A percentile compares a stretch with the other conserved stretches of the same genome.
Conservation (phyloP, 805 yeast species). For the Candida berthetii region DNA sequence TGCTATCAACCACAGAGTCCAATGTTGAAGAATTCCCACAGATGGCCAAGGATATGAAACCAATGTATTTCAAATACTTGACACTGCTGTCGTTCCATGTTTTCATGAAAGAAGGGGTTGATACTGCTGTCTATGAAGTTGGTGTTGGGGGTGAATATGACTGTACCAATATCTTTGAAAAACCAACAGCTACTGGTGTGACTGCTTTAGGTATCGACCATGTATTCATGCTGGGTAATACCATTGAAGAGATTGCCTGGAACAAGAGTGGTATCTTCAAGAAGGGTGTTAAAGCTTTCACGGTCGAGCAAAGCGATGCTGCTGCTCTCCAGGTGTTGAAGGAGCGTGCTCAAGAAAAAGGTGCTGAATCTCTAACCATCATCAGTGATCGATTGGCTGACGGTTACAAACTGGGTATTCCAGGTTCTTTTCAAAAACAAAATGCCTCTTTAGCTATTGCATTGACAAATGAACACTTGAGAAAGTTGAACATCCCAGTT, state of each 20-base stretch:
- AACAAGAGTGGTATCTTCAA: conserved; percentile 94
- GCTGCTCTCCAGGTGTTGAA: conserved; percentile 49
- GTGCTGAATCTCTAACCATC: conserved; percentile 37
- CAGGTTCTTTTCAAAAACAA: conserved; percentile 76
- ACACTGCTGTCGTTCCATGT: conserved; percentile 89
- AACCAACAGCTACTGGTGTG: conserved; percentile 83
- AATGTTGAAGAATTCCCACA: conserved; percentile 59
- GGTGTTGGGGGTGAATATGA: conserved; percentile 98
- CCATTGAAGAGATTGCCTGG: conserved; percentile 90
- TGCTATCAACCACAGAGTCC: conserved; percentile 52
- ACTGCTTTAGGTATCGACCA: conserved; percentile 90
- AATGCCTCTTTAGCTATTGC: conserved; percentile 88
- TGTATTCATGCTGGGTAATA: conserved; percentile 68
- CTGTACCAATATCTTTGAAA: conserved; percentile 82
- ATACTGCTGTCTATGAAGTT: conserved; percentile 92
- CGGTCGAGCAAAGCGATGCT: conserved; percentile 52
- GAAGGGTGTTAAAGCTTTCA: conserved; percentile 54
- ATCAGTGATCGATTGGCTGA: conserved; percentile 34
- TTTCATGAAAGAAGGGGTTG: conserved; percentile 82
- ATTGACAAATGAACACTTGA: conserved; percentile 57
- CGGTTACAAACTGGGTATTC: conserved; percentile 51
- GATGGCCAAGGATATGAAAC: conserved; percentile 69
- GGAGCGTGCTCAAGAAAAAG: conserved; percentile 64
- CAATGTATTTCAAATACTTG: conserved; percentile 88
- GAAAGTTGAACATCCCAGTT: conserved; percentile 35